phyloP scores from a whole-genome alignment of 208 protist species.

The Crithidia expoeki region DNA sequence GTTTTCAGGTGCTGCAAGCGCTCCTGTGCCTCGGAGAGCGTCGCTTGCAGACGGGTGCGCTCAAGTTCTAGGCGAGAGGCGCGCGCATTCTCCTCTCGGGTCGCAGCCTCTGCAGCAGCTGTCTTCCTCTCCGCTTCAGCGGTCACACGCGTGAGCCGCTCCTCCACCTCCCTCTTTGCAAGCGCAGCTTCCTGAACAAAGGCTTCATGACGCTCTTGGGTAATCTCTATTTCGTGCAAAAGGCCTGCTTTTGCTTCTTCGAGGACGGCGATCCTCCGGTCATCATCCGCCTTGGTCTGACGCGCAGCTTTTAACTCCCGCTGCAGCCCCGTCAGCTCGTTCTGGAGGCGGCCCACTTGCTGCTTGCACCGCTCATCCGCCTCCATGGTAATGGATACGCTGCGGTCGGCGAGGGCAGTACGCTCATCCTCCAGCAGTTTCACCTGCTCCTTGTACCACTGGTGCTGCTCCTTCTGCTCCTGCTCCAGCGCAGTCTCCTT shows the following conservation, averaged over 20 bases:
- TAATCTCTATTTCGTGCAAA: constrained; percentile 39
- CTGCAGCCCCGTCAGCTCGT: constrained; percentile 39
- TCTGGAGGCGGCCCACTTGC: constrained; percentile 54
- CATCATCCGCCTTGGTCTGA: constrained; percentile 33
- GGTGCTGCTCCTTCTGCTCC: constrained; percentile 67
- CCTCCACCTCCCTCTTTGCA: constrained; percentile 37
- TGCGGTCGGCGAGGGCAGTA: constrained; percentile 41
- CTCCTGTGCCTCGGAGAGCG: constrained; percentile 61
- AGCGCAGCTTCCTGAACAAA: constrained; percentile 34
- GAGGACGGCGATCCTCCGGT: constrained; percentile 22
- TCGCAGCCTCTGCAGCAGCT: constrained; percentile 52
- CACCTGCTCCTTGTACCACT: constrained; percentile 57
- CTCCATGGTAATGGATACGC: constrained; percentile 30
- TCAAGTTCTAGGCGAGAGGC: constrained; percentile 58
- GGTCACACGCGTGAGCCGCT: constrained; percentile 37
- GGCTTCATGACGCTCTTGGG: constrained; percentile 40
- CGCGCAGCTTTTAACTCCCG: constrained; percentile 33
- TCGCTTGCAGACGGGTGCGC: constrained; percentile 58
- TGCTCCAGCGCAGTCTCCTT: constrained; percentile 58
- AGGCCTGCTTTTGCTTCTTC: constrained; percentile 40
- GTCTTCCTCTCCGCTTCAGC: constrained; percentile 47
- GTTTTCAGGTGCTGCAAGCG: constrained; percentile 51
- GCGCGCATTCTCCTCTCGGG: constrained; percentile 54
- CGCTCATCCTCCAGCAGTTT: constrained; percentile 53
- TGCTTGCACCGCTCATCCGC: constrained; percentile 47